Evolutionary conservation across 139 green algal species (phyloP).

Genomic region (Coelastrella sp.): DNA sequence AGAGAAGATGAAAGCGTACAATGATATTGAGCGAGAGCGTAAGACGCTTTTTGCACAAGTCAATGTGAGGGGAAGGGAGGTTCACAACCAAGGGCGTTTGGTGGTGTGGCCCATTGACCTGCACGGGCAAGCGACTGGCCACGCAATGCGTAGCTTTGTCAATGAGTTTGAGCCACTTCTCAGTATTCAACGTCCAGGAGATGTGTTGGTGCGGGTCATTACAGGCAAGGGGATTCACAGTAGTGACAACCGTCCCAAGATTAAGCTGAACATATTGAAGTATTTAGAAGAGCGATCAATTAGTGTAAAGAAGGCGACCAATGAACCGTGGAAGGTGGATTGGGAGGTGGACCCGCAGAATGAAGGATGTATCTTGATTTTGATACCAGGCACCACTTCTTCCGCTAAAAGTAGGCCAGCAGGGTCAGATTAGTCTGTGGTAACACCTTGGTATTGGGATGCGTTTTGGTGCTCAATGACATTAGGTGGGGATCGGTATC

Average conservation of each 20-base stretch:
- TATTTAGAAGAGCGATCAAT: neutral
- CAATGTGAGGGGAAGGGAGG: neutral
- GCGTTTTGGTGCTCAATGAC: too few species aligned
- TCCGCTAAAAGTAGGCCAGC: too few species aligned
- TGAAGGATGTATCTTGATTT: slow-evolving; percentile 15
- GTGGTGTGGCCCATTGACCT: slow-evolving; percentile 29
- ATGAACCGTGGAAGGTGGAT: neutral
- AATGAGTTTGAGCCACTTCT: neutral
- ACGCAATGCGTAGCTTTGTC: slow-evolving; percentile 16
- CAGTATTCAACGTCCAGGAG: slow-evolving; percentile 3
- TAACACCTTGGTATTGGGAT: too few species aligned
- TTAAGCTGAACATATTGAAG: slow-evolving; percentile 15
- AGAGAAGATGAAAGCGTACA: neutral
- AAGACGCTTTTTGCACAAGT: neutral
- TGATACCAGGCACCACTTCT: neutral
- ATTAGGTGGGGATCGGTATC: too few species aligned
- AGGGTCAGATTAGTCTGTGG: too few species aligned
- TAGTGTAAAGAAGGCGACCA: neutral
- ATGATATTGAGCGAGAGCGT: neutral
- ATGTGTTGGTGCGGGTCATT: slow-evolving; percentile 26
- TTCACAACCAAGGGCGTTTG: neutral
- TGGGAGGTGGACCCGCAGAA: slow-evolving; percentile 35
- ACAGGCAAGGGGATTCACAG: slow-evolving; percentile 46
- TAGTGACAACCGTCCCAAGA: neutral
- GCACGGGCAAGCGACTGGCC: neutral